A percentile compares a stretch with the other conserved stretches of the same genome.
phyloP scores from a whole-genome alignment of 208 protist genomes.

The Acanthamoeba healyi region DNA sequence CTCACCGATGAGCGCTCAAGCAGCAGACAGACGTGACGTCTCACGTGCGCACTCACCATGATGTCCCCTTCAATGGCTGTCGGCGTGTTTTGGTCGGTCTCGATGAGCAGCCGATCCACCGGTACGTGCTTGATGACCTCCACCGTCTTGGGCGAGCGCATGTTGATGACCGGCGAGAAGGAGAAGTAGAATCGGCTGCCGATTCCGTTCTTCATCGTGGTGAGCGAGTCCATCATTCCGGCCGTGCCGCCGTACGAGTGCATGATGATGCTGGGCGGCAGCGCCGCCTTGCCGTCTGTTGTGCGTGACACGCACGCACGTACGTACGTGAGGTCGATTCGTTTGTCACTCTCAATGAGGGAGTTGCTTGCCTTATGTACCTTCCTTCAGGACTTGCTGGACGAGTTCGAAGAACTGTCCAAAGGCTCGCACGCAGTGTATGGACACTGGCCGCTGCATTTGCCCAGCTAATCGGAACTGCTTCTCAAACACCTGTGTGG shows the following conservation, averaged over 20 bases:
- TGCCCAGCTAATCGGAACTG: conserved; percentile 34
- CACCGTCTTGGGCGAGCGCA: conserved; percentile 58
- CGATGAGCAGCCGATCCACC: conserved; percentile 55
- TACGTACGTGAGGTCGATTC: too few relatives aligned
- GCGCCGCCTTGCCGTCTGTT: conserved; percentile 9
- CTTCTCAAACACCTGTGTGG: conserved; percentile 51
- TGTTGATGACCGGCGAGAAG: conserved; percentile 72
- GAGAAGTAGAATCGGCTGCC: conserved; percentile 72
- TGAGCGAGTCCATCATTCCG: conserved; percentile 63
- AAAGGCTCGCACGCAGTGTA: conserved; percentile 74
- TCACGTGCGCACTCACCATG: not conserved
- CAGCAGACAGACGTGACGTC: not conserved
- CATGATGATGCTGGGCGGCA: conserved; percentile 72
- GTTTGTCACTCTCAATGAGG: too few relatives aligned
- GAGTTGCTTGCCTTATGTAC: not conserved
- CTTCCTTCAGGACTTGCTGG: conserved; percentile 18
- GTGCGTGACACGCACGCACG: not conserved
- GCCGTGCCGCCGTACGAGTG: conserved; percentile 67
- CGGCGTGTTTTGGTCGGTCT: conserved; percentile 55
- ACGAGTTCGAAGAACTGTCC: conserved; percentile 47
- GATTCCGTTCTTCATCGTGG: conserved; percentile 6
- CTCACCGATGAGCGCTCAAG: not conserved
- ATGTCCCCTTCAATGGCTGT: conserved; percentile 1
- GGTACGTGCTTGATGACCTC: conserved; percentile 66
- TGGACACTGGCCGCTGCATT: conserved; percentile 53